These are phyloP conservation scores for Plantago lanceolata DNA, from an alignment of 305 asterid genomes.

Conservation along the genomic window DNA sequence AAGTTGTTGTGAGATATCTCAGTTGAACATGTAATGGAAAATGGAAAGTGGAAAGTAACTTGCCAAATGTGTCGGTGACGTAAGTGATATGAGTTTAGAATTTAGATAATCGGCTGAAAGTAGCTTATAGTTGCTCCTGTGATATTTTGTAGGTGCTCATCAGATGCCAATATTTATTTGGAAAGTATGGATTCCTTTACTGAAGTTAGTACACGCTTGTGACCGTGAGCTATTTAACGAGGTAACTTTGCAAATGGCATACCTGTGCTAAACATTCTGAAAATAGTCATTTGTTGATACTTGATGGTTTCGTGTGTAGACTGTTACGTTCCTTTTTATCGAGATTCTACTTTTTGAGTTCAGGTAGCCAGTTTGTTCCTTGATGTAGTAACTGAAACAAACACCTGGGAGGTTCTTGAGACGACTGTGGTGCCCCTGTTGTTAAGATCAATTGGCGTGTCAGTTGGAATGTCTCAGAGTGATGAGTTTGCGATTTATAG, in stretches of 20 bases:
- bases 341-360: slow-evolving; percentile 21
- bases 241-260: slow-evolving; percentile 41
- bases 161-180: slow-evolving; percentile 52
- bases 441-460: slow-evolving; percentile 61
- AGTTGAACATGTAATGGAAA: background rate
- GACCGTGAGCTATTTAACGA: slow-evolving; percentile 51
- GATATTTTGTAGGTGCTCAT: slow-evolving; percentile 43
- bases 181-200: slow-evolving; percentile 63
- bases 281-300: slow-evolving; percentile 12
- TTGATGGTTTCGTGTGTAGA: slow-evolving; percentile 18
- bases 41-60: too few species aligned
- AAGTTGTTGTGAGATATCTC: too few species aligned
- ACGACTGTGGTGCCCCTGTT: slow-evolving; percentile 59
- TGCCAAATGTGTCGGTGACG: too few species aligned
- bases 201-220: slow-evolving; percentile 49
- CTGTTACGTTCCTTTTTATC: slow-evolving; percentile 14
- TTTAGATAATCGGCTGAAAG: slow-evolving; percentile 12
- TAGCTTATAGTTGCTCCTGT: background rate
- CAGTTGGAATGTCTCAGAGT: slow-evolving; percentile 60
- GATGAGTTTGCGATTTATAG: slow-evolving; percentile 46
- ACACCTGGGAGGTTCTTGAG: slow-evolving; percentile 72
- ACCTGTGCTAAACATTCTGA: slow-evolving; percentile 15
- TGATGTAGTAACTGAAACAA: slow-evolving; percentile 55
- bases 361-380: slow-evolving; percentile 69
- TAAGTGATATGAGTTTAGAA: slow-evolving; percentile 11